Conservation (phyloP, 2,329 filamentous ascomycete genomes). For the Phyllosticta citribraziliensis region DNA sequence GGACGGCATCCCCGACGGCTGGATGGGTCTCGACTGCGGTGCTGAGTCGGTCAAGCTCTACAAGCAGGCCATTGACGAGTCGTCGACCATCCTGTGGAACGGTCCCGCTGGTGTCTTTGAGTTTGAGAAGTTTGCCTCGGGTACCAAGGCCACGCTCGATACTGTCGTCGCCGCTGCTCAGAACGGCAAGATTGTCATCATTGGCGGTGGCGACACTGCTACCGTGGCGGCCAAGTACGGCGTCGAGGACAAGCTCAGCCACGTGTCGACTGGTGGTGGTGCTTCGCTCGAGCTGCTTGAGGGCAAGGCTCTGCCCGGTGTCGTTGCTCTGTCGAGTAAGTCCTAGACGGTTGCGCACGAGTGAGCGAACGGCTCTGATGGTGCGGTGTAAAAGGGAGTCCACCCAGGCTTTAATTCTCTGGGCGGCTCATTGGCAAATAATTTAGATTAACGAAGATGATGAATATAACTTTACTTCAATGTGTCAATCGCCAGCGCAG, state of each 20-base stretch:
- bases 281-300: slow-evolving; percentile 92
- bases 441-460: neutral
- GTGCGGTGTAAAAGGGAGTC: slow-evolving; percentile 6
- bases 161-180: slow-evolving; percentile 73
- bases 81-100: slow-evolving; percentile 98
- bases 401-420: slow-evolving; percentile 3
- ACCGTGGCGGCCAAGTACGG: slow-evolving; percentile 97
- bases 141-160: slow-evolving; percentile 86
- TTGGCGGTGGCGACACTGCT: slow-evolving; percentile 94
- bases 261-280: slow-evolving; percentile 94
- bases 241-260: slow-evolving; percentile 92
- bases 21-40: slow-evolving; percentile 96
- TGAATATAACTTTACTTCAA: neutral
- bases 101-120: slow-evolving; percentile 96
- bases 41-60: slow-evolving; percentile 80
- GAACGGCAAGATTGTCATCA: slow-evolving; percentile 91
- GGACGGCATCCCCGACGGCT: slow-evolving; percentile 88
- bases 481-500: neutral
- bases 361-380: slow-evolving; percentile 8
- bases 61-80: slow-evolving; percentile 74
- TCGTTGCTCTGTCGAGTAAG: slow-evolving; percentile 76
- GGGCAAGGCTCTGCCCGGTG: slow-evolving; percentile 95
- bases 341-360: slow-evolving; percentile 23
- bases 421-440: neutral
- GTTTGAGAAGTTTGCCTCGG: slow-evolving; percentile 85